Evolutionary conservation across 108 stramenopile species (phyloP).

Genomic region (Pseudonitzschia multiseries): DNA sequence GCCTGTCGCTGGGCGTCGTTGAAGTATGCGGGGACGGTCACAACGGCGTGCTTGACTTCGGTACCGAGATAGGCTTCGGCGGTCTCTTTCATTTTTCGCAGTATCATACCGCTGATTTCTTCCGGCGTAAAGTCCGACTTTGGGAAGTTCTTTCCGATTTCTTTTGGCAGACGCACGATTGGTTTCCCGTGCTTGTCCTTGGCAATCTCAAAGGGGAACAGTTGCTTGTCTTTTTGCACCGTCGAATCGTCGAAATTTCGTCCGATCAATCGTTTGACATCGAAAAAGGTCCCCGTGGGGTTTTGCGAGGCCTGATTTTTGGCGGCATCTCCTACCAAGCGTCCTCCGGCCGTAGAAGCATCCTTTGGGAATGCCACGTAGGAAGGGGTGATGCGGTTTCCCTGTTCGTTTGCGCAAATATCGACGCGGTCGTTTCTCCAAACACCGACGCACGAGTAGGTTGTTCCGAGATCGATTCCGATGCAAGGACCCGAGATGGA

Average conservation of each 20-base stretch:
- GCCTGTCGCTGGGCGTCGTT: conserved; percentile 99
- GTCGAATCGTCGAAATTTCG: conserved; percentile 93
- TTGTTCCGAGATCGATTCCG: conserved; percentile 94
- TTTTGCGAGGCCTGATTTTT: conserved; percentile 98
- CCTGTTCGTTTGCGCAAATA: conserved; percentile 98
- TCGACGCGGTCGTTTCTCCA: conserved; percentile 99
- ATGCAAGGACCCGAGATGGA: conserved; percentile 50
- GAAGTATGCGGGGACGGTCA: conserved; percentile 99
- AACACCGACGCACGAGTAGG: conserved; percentile 98
- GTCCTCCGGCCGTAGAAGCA: conserved; percentile 63
- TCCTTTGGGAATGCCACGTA: conserved; percentile 97
- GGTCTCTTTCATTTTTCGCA: conserved; percentile 98
- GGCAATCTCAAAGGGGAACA: conserved; percentile 94
- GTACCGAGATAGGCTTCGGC: conserved; percentile 98
- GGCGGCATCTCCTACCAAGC: conserved; percentile 97
- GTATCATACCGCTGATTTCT: conserved; percentile 99
- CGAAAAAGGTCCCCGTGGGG: conserved; percentile 97
- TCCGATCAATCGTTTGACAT: conserved; percentile 98
- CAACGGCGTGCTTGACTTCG: conserved; percentile 98
- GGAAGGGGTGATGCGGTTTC: conserved; percentile 98
- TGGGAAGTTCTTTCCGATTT: conserved; percentile 20
- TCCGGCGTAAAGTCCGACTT: conserved; percentile 90
- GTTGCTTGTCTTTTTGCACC: conserved; percentile 95
- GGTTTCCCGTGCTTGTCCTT: conserved; percentile 92
- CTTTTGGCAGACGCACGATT: conserved; percentile 71